Evolutionary conservation across 768 basidiomycete genomes (phyloP), one percentile per base, ranked within the genome.

Genomic region (Collybia sordida): DNA sequence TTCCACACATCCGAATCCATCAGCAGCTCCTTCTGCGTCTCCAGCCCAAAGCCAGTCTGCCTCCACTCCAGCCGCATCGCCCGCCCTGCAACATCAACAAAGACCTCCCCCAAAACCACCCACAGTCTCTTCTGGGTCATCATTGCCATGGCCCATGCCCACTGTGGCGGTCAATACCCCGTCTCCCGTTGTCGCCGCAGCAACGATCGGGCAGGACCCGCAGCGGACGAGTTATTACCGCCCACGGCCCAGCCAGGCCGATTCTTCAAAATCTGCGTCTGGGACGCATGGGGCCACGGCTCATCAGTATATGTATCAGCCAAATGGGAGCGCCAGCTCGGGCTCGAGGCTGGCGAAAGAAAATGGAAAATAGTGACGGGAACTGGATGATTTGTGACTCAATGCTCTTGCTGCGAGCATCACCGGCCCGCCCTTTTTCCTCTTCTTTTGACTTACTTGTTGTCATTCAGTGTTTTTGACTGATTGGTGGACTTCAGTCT

Each of bases 131-230:
- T 39, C 72, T 14, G 45, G 64, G 7, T 55, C 70, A 11, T 61
- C 54, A 40, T 39, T 82, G 42, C 83, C 85, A 3, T 89, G 83
- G 78, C 84, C 86, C 5, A 86, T 88, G 84, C 86, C 86, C 1
- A 86, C 83, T 1, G 78, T 87, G 24, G 85, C 86, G 1, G 81
- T 75, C 8, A 74, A 75, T 39, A 81, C 82, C 2, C 61, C 79
- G 0, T 80, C 85, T 4, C 78, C 84, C 2, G 78, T 85, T 3
- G 71, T 86, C 18, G 55, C 76, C 3, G 56, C 70, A n/a, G 57
- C 73, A 0, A 57, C 65, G 9, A 44, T 63, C 1, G 44, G 42
- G 8, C 69, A 67, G 27, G 79, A 78, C n/a, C 76, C 71, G 31
- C 73, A 72, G 31, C 65, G 75, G 12, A 69, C 72, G 51, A 72